phyloP scores from a whole-genome alignment of 495 filamentous ascomycete genomes.

The Penicillium crystallinum region DNA sequence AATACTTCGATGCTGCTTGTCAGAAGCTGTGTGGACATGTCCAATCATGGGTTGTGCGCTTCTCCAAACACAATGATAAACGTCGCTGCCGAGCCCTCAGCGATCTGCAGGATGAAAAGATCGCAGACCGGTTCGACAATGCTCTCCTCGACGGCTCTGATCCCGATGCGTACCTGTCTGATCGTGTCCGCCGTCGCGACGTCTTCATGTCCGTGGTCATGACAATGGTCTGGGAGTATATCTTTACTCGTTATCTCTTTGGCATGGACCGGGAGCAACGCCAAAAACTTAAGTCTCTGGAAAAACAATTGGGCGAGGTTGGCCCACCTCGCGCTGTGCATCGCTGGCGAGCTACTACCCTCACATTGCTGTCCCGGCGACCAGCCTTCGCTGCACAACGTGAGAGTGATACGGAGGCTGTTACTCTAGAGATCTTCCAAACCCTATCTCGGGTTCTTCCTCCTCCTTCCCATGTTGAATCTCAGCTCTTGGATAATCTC shows the following conservation, averaged over 20 bases:
- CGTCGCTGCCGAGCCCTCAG: conserved; percentile 72
- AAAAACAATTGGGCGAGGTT: conserved; percentile 84
- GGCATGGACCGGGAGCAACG: conserved; percentile 97
- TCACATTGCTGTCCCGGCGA: conserved; percentile 78
- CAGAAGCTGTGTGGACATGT: conserved; percentile 89
- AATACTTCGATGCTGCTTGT: conserved; percentile 92
- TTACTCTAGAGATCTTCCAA: conserved; percentile 76
- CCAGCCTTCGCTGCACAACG: conserved; percentile 69
- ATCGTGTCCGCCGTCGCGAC: conserved; percentile 80
- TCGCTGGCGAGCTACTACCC: conserved; percentile 91
- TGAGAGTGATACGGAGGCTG: conserved; percentile 79
- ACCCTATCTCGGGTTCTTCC: conserved; percentile 76
- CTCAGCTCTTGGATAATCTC: conserved; percentile 71
- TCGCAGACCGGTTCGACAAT: conserved; percentile 88
- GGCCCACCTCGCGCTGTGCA: conserved; percentile 77
- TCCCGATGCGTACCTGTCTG: conserved; percentile 75
- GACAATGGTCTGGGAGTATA: conserved; percentile 96
- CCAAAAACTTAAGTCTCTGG: conserved; percentile 89
- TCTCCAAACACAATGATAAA: conserved; percentile 92
- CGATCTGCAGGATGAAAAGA: conserved; percentile 80
- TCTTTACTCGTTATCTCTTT: conserved; percentile 96
- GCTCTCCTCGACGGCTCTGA: conserved; percentile 89
- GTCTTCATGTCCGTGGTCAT: conserved; percentile 97
- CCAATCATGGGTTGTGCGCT: conserved; percentile 92
- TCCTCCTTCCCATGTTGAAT: conserved; percentile 69